These are phyloP conservation scores for Phytophthora pistaciae DNA, from an alignment of 352 stramenopile species.

Conservation along the genomic window DNA sequence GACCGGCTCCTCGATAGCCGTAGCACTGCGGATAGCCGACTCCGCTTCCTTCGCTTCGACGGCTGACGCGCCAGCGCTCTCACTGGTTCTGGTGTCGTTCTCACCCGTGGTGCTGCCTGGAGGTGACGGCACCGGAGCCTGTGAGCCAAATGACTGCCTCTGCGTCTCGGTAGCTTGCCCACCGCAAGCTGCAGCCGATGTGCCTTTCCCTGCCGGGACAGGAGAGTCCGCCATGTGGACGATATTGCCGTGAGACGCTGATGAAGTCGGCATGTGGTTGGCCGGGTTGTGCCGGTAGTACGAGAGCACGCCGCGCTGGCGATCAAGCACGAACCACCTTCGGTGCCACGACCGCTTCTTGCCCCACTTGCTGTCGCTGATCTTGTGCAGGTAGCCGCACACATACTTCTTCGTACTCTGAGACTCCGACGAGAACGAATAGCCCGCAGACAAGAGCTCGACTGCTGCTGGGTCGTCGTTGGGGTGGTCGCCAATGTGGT, in stretches of 20 bases:
- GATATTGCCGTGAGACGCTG: constrained; percentile 73
- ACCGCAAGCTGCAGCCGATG: background rate
- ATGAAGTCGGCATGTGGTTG: constrained; percentile 60
- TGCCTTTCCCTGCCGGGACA: constrained; percentile 26
- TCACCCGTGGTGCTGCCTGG: constrained; percentile 12
- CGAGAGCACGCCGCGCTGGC: constrained; percentile 75
- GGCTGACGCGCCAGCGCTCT: constrained; percentile 11
- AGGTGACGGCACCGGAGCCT: background rate
- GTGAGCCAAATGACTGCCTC: constrained; percentile 21
- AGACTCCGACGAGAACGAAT: constrained; percentile 80
- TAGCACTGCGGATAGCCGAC: constrained; percentile 16
- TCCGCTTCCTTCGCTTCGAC: constrained; percentile 36
- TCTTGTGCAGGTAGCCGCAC: constrained; percentile 87
- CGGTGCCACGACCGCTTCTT: constrained; percentile 85
- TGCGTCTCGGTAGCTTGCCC: constrained; percentile 24
- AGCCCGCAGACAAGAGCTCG: constrained; percentile 55
- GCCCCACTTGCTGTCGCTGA: constrained; percentile 87
- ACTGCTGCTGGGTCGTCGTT: constrained; percentile 40
- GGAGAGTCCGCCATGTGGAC: constrained; percentile 70
- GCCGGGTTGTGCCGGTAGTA: constrained; percentile 88
- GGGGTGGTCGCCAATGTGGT: constrained; percentile 8
- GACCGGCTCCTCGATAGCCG: constrained; percentile 19
- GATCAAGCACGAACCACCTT: constrained; percentile 88
- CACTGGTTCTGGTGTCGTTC: constrained; percentile 10
- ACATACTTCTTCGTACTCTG: constrained; percentile 86